Evolutionary conservation across 306 rosid species (phyloP), one percentile per base, ranked within the genome.

Genomic region (Prunus fruticosa): DNA sequence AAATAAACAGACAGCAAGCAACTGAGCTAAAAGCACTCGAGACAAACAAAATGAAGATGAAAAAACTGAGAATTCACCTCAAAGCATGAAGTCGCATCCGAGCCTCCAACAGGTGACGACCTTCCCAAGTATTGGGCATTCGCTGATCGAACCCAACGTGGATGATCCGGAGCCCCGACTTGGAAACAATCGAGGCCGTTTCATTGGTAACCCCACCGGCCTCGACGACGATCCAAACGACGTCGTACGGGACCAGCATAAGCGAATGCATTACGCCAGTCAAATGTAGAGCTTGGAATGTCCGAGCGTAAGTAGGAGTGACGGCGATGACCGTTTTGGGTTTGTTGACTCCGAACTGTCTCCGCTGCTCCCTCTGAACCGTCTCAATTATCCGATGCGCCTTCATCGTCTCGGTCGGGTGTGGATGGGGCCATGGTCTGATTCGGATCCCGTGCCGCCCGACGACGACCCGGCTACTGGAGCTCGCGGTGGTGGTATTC

Each of bases 371-470:
- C 77, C 64, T 87, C 83, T 96, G 98, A 34, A 96, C 99, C 28
- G 93, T 83, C 81, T 91, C 93, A 52, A 96, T 88, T 64, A 96
- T 96, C 79, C 82, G 89, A 76, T 96, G 98, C 78, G 99, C 99
- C 87, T 89, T 87, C 99, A 96, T 96, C 19, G 93, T 93, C 80
- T 96, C 99, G 43, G 69, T 87, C 43, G 96, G 97, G 86, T 93
- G 88, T 81, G 99, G 99, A 76, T 96, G 99, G 9, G 99, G 99
- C 99, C 98, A 96, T 19, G 99, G 93, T 73, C 98, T 86, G 84
- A 96, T 88, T 79, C 99, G 98, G 93, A 96, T 96, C 90, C 99
- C 99, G 64, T 96, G 99, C 68, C 99, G 84, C 20, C 99, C 99
- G 19, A 96, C 99, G 23, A 96, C 89, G 8, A 96, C 99, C 27